phyloP scores from a whole-genome alignment of 2,329 filamentous ascomycete genomes.

The Talaromyces rugulosus region DNA sequence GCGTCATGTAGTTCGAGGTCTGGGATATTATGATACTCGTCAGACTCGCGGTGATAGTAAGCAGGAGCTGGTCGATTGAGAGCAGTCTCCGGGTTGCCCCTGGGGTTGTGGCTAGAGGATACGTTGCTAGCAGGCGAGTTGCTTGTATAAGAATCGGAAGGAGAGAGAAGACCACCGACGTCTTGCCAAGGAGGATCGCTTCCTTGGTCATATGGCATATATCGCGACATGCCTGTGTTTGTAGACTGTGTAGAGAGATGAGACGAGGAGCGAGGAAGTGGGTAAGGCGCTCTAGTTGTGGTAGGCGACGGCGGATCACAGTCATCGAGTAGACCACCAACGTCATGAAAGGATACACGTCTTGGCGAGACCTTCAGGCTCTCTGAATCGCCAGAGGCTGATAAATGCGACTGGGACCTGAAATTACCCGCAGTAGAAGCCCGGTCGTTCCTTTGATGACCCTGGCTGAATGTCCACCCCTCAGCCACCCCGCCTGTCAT shows the following conservation, averaged over 20 bases:
- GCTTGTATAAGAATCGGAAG: conserved; percentile 5
- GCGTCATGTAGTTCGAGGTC: conserved; percentile 39
- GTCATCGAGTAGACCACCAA: conserved; percentile 66
- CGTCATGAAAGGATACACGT: conserved; percentile 77
- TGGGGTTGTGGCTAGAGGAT: background rate
- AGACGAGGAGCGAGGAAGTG: conserved; percentile 2
- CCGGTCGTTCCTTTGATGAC: background rate
- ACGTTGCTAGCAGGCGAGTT: background rate
- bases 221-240: conserved; percentile 1
- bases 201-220: conserved; percentile 16
- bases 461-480: background rate
- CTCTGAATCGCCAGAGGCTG: background rate
- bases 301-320: conserved; percentile 35
- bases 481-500: background rate
- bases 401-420: background rate
- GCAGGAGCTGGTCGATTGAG: conserved; percentile 15
- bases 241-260: background rate
- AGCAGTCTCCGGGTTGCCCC: background rate
- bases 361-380: conserved; percentile 45
- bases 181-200: conserved; percentile 32
- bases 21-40: conserved; percentile 15
- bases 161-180: conserved; percentile 26
- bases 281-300: background rate
- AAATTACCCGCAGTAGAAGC: background rate
- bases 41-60: conserved; percentile 19